Evolutionary conservation across 1,139 yeast species (phyloP), one percentile per base, ranked within the genome.

Genomic region (Suhomyces taliae): DNA sequence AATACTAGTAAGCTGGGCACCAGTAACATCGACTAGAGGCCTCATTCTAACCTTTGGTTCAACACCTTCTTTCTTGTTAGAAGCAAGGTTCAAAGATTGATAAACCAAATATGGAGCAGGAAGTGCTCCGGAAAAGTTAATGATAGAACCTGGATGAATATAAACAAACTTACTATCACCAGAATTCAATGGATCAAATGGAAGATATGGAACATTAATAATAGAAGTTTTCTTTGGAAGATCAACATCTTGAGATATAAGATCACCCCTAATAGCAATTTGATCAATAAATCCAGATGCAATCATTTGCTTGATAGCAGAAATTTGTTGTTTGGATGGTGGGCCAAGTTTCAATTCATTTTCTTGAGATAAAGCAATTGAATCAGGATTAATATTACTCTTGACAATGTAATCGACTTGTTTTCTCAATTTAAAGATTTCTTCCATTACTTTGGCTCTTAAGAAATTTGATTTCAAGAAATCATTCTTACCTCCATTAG

Each of bases 241-340:
- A 37, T 67, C 72, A 10, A 81, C 74, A 36, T 87, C 95, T 0
- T 83, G 70, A n/a, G 88, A 83, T 9, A 85, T 69, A 32, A 84
- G 56, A 60, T 90, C 97, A 0, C 89, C 93, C 52, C 98, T 75
- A 11, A 89, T 79, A 1, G 96, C 96, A 15, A 93, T 79, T 60
- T 89, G 96, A 63, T 95, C 99, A 41, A 93, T 76, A 58, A 89
- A 95, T 0, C 99, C 99, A 0, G 97, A 85, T 3, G 97, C 82
- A 8, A 93, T 74, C 83, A 95, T 91, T 65, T 95, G 99, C 60
- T 90, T 91, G 54, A 95, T 69, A 1, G 95, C 87, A 45, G 82
- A 78, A 9, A 90, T 63, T 68, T 95, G 99, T 12, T 69, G 64
- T 41, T 80, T 77, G 8, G 76, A 66, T 0, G 99, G 99, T 8